Evolutionary conservation across 108 stramenopile species (phyloP), one percentile per base, ranked within the genome.

Genomic region (Skeletonema marinoi): DNA sequence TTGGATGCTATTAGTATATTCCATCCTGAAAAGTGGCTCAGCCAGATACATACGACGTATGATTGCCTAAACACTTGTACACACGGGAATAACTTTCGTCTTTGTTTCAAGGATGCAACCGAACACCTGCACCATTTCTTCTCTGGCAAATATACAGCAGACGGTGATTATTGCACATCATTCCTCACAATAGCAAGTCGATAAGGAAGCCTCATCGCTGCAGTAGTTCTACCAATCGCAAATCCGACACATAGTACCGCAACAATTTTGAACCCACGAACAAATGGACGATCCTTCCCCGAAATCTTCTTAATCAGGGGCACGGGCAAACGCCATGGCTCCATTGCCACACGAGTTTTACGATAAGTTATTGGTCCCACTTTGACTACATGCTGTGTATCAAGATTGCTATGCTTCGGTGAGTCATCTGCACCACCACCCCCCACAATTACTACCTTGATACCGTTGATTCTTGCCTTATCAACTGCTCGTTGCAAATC

Each of bases 311-410:
- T 19, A 38, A 50, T 51, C 13, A 50, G 11, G 44, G 65, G 65
- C 46, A 65, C 65, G 21, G 65, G 65, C 46, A 65, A 30, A 9
- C 65, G 41, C 65, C 65, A 65, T 21, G 65, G 65, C 13, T 44
- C 19, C 65, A 65, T 65, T 30, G 21, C 65, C 7, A 65, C 44
- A 16, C 44, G 19, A 19, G 21, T 65, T 19, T 14, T 44, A 3
- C 19, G 11, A 51, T 65, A 65, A 12, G 19, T 51, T 2, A 65
- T 12, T 21, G 65, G 65, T 50, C 65, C 65, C 10, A 65, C 29
- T 30, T 65, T 65, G 65, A 65, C 32, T 16, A 65, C 65, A 30
- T 65, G 65, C 9, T 44, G 29, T 19, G 65, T 30, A 9, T 51
- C 46, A 11, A 29, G 29, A 10, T 31, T 31, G 19, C 65, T 30